These are phyloP conservation scores for Leishmania tropica DNA, from an alignment of 208 protist genomes.

Conservation along the genomic window DNA sequence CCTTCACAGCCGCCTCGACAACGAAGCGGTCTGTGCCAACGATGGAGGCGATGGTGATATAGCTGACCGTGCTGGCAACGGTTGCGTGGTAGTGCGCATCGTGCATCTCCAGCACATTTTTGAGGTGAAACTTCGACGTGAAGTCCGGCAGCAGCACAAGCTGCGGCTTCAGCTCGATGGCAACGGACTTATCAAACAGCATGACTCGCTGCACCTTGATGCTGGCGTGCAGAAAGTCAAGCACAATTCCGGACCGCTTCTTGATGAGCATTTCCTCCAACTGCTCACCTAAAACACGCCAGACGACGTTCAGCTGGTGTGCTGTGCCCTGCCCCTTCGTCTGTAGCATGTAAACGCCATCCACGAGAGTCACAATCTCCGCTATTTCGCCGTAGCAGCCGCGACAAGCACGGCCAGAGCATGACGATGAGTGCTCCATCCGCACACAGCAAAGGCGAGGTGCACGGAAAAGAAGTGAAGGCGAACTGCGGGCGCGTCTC, in stretches of 20 bases:
- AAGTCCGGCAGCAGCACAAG: constrained; percentile 84
- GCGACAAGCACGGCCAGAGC: constrained; percentile 51
- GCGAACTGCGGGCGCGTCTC: background rate
- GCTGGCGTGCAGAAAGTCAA: constrained; percentile 84
- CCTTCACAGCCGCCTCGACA: constrained; percentile 77
- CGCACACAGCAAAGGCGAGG: background rate
- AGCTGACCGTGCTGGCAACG: constrained; percentile 50
- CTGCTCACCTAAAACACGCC: constrained; percentile 65
- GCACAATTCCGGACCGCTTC: constrained; percentile 67
- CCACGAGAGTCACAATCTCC: constrained; percentile 51
- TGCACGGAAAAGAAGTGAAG: background rate
- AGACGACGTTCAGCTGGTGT: constrained; percentile 70
- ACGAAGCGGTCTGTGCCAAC: constrained; percentile 60
- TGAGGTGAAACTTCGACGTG: constrained; percentile 77
- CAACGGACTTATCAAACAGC: constrained; percentile 46
- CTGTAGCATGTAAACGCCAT: constrained; percentile 66
- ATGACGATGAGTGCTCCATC: constrained; percentile 26
- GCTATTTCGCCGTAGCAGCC: constrained; percentile 84
- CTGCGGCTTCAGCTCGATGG: constrained; percentile 80
- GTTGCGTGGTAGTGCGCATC: constrained; percentile 86
- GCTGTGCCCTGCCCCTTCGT: constrained; percentile 55
- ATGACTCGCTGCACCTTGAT: constrained; percentile 71
- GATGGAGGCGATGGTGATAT: constrained; percentile 42
- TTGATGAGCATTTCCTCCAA: constrained; percentile 60
- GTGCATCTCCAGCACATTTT: constrained; percentile 74